Evolutionary conservation across 1,284 basidiomycete species (phyloP).

Genomic region (Moesziomyces parantarcticus): DNA sequence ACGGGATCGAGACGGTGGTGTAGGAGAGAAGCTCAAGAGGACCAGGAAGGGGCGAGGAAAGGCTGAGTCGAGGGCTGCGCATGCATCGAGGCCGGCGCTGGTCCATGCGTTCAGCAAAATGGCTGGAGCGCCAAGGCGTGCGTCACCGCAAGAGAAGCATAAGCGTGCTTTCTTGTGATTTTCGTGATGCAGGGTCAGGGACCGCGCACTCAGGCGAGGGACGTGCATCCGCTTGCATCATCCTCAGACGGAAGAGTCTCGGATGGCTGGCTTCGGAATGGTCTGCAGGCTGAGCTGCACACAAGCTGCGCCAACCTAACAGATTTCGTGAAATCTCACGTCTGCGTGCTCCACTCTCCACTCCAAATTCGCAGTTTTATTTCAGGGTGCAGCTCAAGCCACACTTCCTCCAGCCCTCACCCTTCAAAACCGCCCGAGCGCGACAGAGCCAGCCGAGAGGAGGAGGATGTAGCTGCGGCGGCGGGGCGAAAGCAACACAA

Average conservation of each 20-base stretch:
- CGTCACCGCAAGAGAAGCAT: not conserved
- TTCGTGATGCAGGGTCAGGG: not conserved
- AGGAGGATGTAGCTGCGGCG: no score
- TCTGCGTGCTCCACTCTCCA: no score
- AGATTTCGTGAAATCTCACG: not conserved
- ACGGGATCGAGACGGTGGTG: not conserved
- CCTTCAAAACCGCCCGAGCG: no score
- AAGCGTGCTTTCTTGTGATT: not conserved
- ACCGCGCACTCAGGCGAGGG: not conserved
- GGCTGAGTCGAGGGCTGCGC: not conserved
- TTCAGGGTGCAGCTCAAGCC: not conserved
- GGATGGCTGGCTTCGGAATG: conserved; percentile 3
- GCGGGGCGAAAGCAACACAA: not conserved
- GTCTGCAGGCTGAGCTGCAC: no score
- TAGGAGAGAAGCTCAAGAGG: not conserved
- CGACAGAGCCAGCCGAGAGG: not conserved
- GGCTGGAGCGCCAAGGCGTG: no score
- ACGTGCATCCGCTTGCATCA: conserved; percentile 9
- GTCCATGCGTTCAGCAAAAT: no score
- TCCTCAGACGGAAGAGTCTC: conserved; percentile 8
- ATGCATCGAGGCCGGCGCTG: not conserved
- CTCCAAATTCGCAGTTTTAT: not conserved
- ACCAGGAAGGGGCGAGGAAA: not conserved
- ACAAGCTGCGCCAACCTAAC: not conserved
- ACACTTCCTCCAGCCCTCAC: not conserved